Conservation (phyloP, 768 basidiomycete genomes). For the Amanita pseudoporphyria region DNA sequence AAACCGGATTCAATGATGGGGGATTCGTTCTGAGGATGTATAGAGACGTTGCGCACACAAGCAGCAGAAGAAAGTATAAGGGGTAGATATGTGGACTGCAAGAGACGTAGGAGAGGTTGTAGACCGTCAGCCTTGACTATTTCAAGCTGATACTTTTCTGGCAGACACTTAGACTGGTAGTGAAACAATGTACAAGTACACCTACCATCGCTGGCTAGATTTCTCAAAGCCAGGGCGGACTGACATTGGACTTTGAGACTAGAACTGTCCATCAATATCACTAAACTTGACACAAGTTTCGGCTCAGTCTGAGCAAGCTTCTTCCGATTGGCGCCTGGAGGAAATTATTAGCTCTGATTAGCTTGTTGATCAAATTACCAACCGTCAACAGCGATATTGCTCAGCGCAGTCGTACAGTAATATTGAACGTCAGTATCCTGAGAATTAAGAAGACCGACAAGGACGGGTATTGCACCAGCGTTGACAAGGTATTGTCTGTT, state of each 20-base stretch:
- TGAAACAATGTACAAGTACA: slow-evolving; percentile 5
- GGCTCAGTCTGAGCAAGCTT: slow-evolving; percentile 92
- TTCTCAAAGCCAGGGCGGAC: slow-evolving; percentile 90
- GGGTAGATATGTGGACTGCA: slow-evolving; percentile 95
- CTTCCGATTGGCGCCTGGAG: slow-evolving; percentile 74
- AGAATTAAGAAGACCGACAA: slow-evolving; percentile 89
- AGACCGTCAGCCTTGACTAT: slow-evolving; percentile 96
- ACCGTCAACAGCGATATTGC: slow-evolving; percentile 98
- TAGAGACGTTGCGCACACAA: slow-evolving; percentile 98
- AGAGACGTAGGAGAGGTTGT: slow-evolving; percentile 81
- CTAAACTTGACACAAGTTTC: slow-evolving; percentile 87
- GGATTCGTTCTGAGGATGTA: slow-evolving; percentile 96
- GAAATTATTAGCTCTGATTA: slow-evolving; percentile 5
- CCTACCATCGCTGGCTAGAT: slow-evolving; percentile 93
- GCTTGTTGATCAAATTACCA: slow-evolving; percentile 2
- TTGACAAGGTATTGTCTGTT: slow-evolving; percentile 98
- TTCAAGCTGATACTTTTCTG: slow-evolving; percentile 98
- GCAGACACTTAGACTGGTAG: slow-evolving; percentile 4
- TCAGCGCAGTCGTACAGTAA: slow-evolving; percentile 97
- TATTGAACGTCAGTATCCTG: slow-evolving; percentile 99
- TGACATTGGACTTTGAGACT: slow-evolving; percentile 99
- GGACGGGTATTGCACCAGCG: slow-evolving; percentile 95
- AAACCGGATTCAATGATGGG: slow-evolving; percentile 99
- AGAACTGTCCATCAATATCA: slow-evolving; percentile 92
- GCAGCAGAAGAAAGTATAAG: slow-evolving; percentile 97